A percentile compares a stretch with the other conserved stretches of the same genome.
Conservation (phyloP, 2,329 filamentous ascomycete genomes). For the Fusarium praegraminearum region DNA sequence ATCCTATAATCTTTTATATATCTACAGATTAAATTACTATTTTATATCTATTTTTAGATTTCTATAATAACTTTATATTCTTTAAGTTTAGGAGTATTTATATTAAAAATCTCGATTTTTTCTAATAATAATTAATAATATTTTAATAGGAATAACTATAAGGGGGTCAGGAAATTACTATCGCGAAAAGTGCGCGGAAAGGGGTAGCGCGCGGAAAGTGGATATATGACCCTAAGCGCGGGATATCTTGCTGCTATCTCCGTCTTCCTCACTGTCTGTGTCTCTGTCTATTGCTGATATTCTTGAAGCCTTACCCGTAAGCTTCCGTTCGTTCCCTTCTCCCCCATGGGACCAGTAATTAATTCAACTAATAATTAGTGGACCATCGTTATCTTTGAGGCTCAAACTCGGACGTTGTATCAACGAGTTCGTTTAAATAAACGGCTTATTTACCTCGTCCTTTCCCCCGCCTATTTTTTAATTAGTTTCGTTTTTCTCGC, state of each 20-base stretch:
- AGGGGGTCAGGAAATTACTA: too few relatives aligned
- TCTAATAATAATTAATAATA: too few relatives aligned
- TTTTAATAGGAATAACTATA: too few relatives aligned
- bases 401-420: background rate
- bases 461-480: background rate
- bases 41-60: too few relatives aligned
- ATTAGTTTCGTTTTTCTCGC: background rate
- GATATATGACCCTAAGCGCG: too few relatives aligned
- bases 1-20: too few relatives aligned
- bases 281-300: background rate
- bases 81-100: too few relatives aligned
- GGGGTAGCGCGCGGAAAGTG: too few relatives aligned
- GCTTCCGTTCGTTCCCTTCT: background rate
- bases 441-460: background rate
- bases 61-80: too few relatives aligned
- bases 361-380: background rate
- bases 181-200: too few relatives aligned
- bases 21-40: too few relatives aligned
- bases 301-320: background rate
- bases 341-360: background rate
- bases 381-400: background rate
- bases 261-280: background rate
- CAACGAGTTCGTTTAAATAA: constrained; percentile 1
- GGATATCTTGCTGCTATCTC: background rate
- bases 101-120: too few relatives aligned